Conservation (phyloP, 2,329 filamentous ascomycete genomes). For the Ilyonectria sp. region DNA sequence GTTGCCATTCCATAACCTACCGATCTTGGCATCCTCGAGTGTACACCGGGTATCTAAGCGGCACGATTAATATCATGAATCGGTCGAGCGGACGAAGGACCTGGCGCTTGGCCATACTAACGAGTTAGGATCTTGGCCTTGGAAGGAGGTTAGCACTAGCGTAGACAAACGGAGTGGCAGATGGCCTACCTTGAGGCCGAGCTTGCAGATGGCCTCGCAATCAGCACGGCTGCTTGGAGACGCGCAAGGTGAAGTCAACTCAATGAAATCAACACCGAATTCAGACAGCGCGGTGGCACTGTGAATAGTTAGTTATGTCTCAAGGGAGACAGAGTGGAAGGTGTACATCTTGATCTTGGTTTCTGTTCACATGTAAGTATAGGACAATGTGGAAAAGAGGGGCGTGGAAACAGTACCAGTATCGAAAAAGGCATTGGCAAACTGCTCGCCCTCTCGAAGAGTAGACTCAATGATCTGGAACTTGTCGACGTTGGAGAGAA, state of each 20-base stretch:
- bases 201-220: conserved; percentile 94
- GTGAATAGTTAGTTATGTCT: neutral
- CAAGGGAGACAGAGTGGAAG: neutral
- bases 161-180: neutral
- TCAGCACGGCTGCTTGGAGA: conserved; percentile 78
- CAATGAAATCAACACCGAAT: conserved; percentile 70
- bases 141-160: neutral
- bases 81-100: neutral
- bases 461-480: conserved; percentile 47
- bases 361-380: conserved; percentile 27
- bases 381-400: neutral
- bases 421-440: conserved; percentile 84
- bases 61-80: conserved; percentile 6
- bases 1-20: neutral
- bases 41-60: conserved; percentile 41
- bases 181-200: conserved; percentile 82
- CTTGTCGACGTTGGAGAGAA: conserved; percentile 37
- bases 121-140: conserved; percentile 53
- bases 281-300: conserved; percentile 52
- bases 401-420: conserved; percentile 57
- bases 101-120: conserved; percentile 22
- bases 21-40: conserved; percentile 67
- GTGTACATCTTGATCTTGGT: conserved; percentile 45
- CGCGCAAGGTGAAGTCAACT: conserved; percentile 88
- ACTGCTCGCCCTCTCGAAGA: conserved; percentile 48